phyloP scores from a whole-genome alignment of 2,329 filamentous ascomycete genomes.

The Aspergillus calidoustus region DNA sequence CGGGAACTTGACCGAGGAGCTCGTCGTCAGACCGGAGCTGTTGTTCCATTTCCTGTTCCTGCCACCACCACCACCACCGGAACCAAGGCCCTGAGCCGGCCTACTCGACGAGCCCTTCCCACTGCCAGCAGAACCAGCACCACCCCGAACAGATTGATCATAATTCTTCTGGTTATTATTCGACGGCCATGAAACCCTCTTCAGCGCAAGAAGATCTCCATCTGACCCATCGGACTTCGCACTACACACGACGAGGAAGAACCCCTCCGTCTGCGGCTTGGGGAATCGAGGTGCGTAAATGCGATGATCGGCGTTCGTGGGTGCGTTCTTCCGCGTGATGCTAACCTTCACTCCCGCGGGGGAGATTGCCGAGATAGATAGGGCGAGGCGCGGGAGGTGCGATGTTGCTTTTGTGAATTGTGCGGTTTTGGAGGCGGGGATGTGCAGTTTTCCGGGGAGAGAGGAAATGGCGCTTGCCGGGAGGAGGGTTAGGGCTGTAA shows the following conservation, averaged over 20 bases:
- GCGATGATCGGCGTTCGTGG: slow-evolving; percentile 68
- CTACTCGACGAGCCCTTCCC: slow-evolving; percentile 14
- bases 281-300: slow-evolving; percentile 90
- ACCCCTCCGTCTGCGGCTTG: slow-evolving; percentile 92
- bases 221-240: slow-evolving; percentile 47
- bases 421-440: slow-evolving; percentile 27
- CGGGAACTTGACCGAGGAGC: slow-evolving; percentile 40
- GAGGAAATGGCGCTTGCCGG: slow-evolving; percentile 30
- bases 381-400: slow-evolving; percentile 69
- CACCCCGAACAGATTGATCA: background rate
- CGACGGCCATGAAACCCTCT: slow-evolving; percentile 76
- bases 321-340: slow-evolving; percentile 69
- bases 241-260: slow-evolving; percentile 76
- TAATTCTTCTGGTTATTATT: slow-evolving; percentile 26
- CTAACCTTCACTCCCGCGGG: slow-evolving; percentile 61
- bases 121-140: slow-evolving; percentile 9
- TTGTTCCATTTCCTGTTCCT: slow-evolving; percentile 22
- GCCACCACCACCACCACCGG: background rate
- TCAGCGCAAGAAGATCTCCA: slow-evolving; percentile 84
- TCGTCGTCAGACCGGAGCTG: slow-evolving; percentile 28
- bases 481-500: slow-evolving; percentile 39
- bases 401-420: slow-evolving; percentile 63
- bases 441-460: slow-evolving; percentile 35
- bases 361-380: slow-evolving; percentile 66
- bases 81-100: background rate